Evolutionary conservation across 2,329 filamentous ascomycete genomes (phyloP).

Genomic region (Trichoderma breve): DNA sequence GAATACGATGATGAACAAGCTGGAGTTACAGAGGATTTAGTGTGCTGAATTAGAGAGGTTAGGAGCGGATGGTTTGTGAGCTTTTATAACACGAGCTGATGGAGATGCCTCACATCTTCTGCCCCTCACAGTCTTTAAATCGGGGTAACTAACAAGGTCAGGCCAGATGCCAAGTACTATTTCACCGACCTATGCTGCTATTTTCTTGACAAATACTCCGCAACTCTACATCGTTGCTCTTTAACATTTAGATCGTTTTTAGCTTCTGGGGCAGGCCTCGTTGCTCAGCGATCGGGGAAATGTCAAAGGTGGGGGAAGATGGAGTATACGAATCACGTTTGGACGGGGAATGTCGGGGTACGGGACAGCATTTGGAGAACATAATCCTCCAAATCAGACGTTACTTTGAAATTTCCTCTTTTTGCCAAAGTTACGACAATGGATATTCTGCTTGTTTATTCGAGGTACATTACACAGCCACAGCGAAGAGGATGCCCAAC

Average conservation of each 20-base stretch:
- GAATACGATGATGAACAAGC: neutral
- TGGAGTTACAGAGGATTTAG: neutral
- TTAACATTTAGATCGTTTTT: neutral
- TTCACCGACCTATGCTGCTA: neutral
- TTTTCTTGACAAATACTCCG: neutral
- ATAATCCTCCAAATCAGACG: neutral
- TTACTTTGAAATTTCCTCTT: neutral
- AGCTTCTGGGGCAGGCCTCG: neutral
- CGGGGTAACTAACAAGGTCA: neutral
- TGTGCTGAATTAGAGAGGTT: neutral
- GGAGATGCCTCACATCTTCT: neutral
- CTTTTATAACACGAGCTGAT: constrained; percentile 4
- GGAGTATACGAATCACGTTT: neutral
- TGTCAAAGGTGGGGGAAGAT: constrained; percentile 1
- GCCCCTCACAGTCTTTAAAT: neutral
- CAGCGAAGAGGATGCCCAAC: neutral
- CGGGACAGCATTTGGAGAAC: neutral
- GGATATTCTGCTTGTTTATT: too few relatives aligned
- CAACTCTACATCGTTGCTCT: neutral
- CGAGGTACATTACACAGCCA: too few relatives aligned
- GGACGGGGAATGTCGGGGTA: neutral
- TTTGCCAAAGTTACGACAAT: neutral
- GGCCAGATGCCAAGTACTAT: neutral
- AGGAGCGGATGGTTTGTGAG: neutral
- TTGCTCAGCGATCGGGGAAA: neutral